These are phyloP conservation scores for Trichophyton benhamiae DNA, from an alignment of 2,329 filamentous ascomycete species.

Conservation along the genomic window DNA sequence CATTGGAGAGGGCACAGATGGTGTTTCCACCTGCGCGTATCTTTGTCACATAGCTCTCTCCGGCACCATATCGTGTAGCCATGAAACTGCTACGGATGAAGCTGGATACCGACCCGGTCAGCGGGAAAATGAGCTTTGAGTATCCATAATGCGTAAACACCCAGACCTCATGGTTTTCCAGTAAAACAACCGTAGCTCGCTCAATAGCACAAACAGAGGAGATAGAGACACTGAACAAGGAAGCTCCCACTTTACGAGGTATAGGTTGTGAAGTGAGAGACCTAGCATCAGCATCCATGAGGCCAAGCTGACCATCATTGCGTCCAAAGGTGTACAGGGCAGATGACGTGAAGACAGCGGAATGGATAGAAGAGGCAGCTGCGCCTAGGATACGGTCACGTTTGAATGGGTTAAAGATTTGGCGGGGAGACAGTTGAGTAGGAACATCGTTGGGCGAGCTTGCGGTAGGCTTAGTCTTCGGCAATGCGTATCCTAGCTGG, in stretches of 20 bases:
- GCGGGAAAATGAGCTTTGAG: conserved; percentile 73
- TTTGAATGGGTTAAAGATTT: conserved; percentile 84
- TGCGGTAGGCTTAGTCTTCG: conserved; percentile 30
- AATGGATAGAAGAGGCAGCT: conserved; percentile 82
- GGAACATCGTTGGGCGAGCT: conserved; percentile 61
- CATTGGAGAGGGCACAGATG: conserved; percentile 72
- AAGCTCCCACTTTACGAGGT: conserved; percentile 78
- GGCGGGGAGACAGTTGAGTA: conserved; percentile 66
- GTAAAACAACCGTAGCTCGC: conserved; percentile 69
- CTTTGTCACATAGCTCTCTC: conserved; percentile 57
- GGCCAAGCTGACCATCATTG: conserved; percentile 82
- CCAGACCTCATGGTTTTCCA: conserved; percentile 80
- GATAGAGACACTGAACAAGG: conserved; percentile 61
- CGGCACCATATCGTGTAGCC: conserved; percentile 52
- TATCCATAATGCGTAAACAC: conserved; percentile 95
- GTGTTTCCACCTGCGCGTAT: conserved; percentile 81
- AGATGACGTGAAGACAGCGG: conserved; percentile 69
- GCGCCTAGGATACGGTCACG: conserved; percentile 70
- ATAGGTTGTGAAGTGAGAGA: conserved; percentile 72
- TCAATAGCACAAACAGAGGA: conserved; percentile 77
- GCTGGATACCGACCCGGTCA: conserved; percentile 54
- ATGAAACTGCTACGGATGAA: conserved; percentile 55
- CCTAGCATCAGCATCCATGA: conserved; percentile 89
- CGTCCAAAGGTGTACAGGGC: conserved; percentile 90
- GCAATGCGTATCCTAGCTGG: conserved; percentile 74